A percentile compares a stretch with the other conserved stretches of the same genome.
Evolutionary conservation across 1,139 yeast species (phyloP).

Genomic region (Debaryomyces psychrophilus): DNA sequence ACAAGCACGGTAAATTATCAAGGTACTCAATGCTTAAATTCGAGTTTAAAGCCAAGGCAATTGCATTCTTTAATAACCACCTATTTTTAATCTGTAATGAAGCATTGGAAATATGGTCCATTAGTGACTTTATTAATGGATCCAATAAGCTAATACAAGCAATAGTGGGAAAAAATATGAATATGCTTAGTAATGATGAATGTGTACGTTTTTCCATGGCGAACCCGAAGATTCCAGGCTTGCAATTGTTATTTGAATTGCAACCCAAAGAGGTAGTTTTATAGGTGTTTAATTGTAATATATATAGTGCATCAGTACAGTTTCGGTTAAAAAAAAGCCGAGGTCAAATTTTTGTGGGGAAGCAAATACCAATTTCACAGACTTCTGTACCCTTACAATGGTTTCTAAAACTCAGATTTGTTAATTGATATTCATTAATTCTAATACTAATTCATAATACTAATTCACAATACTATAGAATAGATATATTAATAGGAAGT

Average conservation of each 20-base stretch:
- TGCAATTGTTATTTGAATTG: constrained; percentile 55
- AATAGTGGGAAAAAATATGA: constrained; percentile 68
- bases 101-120: constrained; percentile 68
- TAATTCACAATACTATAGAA: neutral
- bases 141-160: constrained; percentile 67
- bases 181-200: constrained; percentile 45
- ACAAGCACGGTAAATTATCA: constrained; percentile 65
- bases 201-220: constrained; percentile 60
- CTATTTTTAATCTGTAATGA: constrained; percentile 69
- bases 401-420: neutral
- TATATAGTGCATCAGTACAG: neutral
- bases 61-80: constrained; percentile 60
- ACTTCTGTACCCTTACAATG: neutral
- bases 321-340: neutral
- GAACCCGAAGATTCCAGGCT: constrained; percentile 67
- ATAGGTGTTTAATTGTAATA: neutral
- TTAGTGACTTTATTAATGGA: constrained; percentile 54
- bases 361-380: neutral
- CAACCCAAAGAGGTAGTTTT: constrained; percentile 5
- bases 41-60: constrained; percentile 61
- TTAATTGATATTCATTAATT: neutral
- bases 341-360: constrained; percentile 13
- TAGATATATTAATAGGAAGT: neutral
- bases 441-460: no score
- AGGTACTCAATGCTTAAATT: constrained; percentile 61